Base-by-base conservation (phyloP, 75 land plant species). In the Pseudotsuga menziesii region DNA sequence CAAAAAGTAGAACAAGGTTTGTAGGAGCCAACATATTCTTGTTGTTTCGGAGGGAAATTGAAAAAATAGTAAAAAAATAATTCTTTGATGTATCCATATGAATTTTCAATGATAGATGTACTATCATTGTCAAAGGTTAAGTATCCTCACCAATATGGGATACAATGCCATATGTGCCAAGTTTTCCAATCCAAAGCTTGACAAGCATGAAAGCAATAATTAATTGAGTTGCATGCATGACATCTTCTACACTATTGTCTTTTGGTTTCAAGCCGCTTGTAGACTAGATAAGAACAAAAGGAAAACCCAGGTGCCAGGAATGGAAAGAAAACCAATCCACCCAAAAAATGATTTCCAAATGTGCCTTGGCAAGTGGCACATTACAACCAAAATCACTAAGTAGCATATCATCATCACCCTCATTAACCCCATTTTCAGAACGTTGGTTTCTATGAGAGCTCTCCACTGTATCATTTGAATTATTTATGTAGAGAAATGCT, bases 111-210 rank as follows among this genome's bases (percentile, higher is more conserved):
- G n/a, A n/a, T n/a, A n/a, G n/a, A n/a, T n/a, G n/a, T n/a, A n/a
- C n/a, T n/a, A n/a, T n/a, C n/a, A n/a, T n/a, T n/a, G n/a, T n/a
- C n/a, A n/a, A n/a, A n/a, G n/a, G n/a, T n/a, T n/a, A n/a, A n/a
- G n/a, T 44, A 20, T 69, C 72, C 72, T 69, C 72, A 8, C n/a
- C 72, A 41, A 41, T 41, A 27, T 69, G 82, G 75, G 17, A 39
- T 57, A 71, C 83, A 82, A 20, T 72, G 60, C 16, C 52, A 57
- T 67, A 73, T 82, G 62, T 82, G 83, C 63, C 82, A 16, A n/a
- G 80, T 16, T 76, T 82, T 82, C 83, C 83, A 82, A 39, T 82
- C 83, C 83, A 82, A 54, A 22, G 83, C 83, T 29, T 82, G 83
- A 63, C 83, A 82, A 35, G 83, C 83, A 29, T 82, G 57, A 22